phyloP scores from a whole-genome alignment of 495 filamentous ascomycete genomes.

The Tuber microsphaerosporum region DNA sequence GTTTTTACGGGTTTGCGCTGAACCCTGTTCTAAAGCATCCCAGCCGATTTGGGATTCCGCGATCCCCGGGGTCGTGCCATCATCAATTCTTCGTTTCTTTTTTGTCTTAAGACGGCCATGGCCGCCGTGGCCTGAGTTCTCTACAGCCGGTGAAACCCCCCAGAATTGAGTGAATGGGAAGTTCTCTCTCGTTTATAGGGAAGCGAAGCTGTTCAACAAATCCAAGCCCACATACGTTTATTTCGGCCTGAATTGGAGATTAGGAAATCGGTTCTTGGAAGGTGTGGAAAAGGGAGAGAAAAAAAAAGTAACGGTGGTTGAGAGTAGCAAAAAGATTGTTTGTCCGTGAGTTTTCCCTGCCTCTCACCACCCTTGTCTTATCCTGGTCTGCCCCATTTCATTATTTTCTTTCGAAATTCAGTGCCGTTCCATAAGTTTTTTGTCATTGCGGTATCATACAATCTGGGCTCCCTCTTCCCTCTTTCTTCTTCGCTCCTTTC shows the following conservation, averaged over 20 bases:
- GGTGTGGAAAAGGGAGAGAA: neutral
- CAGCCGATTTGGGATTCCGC: constrained; percentile 29
- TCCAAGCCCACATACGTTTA: neutral
- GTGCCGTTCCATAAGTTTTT: neutral
- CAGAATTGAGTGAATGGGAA: constrained; percentile 11
- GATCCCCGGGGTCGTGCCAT: constrained; percentile 27
- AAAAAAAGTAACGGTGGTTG: constrained; percentile 1
- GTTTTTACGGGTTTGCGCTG: constrained; percentile 25
- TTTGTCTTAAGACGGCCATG: constrained; percentile 27
- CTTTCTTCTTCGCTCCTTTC: neutral
- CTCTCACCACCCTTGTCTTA: constrained; percentile 1
- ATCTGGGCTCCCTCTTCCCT: neutral
- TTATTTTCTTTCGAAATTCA: constrained; percentile 2
- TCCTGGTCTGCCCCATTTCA: neutral
- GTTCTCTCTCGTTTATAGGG: neutral
- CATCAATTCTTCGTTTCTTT: constrained; percentile 24
- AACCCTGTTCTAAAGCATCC: constrained; percentile 30
- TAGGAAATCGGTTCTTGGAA: neutral
- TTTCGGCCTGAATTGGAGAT: neutral
- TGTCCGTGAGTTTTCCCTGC: constrained; percentile 4
- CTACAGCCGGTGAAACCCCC: constrained; percentile 23
- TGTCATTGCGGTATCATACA: neutral
- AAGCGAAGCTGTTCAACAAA: constrained; percentile 14
- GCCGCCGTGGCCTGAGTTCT: constrained; percentile 17
- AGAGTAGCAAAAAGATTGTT: constrained; percentile 3